phyloP scores from a whole-genome alignment of 805 yeast genomes.

The Candida yuanshanica region DNA sequence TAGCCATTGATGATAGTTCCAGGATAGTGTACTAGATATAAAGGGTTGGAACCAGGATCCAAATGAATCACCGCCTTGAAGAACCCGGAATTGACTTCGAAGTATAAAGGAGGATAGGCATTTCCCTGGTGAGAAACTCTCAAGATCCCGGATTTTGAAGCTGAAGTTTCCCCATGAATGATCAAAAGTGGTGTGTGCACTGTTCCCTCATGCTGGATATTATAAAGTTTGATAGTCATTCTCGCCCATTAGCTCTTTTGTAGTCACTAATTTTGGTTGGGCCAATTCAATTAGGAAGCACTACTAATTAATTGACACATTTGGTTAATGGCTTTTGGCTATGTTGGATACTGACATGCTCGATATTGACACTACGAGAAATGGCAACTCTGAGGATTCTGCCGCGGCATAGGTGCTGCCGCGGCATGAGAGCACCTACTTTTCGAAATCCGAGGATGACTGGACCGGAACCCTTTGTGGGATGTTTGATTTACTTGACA shows the following conservation, averaged over 20 bases:
- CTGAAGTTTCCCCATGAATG: conserved; percentile 39
- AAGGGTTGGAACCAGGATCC: conserved; percentile 58
- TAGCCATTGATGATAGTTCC: conserved; percentile 32
- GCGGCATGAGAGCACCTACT: no score
- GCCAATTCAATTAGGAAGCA: no score
- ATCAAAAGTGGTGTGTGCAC: conserved; percentile 45
- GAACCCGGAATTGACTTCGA: conserved; percentile 60
- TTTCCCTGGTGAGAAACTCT: conserved; percentile 38
- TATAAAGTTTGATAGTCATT: conserved; percentile 25
- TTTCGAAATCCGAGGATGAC: no score
- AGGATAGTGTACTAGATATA: conserved; percentile 44
- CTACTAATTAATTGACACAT: no score
- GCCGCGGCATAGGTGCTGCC: no score
- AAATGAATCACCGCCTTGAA: conserved; percentile 76
- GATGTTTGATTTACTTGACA: neutral
- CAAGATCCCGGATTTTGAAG: conserved; percentile 28
- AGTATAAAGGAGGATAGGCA: conserved; percentile 56
- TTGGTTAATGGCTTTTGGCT: no score
- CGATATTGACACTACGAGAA: neutral
- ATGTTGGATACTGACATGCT: neutral
- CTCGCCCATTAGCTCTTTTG: no score
- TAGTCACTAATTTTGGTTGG: no score
- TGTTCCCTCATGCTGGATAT: conserved; percentile 27
- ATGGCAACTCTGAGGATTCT: neutral
- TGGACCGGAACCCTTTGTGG: neutral